phyloP scores from a whole-genome alignment of 1,284 basidiomycete genomes.

The Salmacisia buchloeana region DNA sequence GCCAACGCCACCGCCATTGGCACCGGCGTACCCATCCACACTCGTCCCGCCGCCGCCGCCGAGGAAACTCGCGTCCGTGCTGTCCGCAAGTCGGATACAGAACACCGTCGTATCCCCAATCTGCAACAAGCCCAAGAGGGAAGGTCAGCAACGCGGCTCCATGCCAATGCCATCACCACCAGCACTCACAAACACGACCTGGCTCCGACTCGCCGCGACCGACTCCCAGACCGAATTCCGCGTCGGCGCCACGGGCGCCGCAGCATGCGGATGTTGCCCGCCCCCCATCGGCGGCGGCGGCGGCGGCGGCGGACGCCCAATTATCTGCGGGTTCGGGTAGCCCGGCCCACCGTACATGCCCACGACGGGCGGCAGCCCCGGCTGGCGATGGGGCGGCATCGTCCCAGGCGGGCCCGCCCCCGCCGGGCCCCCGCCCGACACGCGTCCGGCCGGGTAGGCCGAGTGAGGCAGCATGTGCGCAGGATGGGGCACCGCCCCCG shows the following conservation, averaged over 20 bases:
- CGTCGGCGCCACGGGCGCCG: no score
- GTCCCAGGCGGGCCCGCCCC: no score
- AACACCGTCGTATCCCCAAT: constrained; percentile 40
- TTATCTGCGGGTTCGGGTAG: constrained; percentile 22
- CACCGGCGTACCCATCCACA: neutral
- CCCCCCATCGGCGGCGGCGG: neutral
- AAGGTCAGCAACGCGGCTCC: neutral
- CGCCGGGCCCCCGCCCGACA: neutral
- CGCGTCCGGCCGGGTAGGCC: neutral
- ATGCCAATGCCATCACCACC: neutral
- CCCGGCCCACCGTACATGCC: constrained; percentile 25
- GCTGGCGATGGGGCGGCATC: constrained; percentile 14
- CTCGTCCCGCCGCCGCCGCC: neutral
- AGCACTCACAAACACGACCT: constrained; percentile 39
- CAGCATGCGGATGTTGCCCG: no score
- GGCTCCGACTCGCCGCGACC: constrained; percentile 38
- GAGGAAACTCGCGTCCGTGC: neutral
- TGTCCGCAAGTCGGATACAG: constrained; percentile 25
- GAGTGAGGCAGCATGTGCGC: neutral
- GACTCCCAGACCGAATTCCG: constrained; percentile 45
- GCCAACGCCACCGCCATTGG: neutral
- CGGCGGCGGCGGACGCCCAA: constrained; percentile 23
- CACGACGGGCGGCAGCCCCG: constrained; percentile 16
- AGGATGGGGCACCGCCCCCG: neutral
- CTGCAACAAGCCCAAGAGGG: neutral